A percentile compares a stretch with the other conserved stretches of the same genome.
These are phyloP conservation scores for Eucalyptus polybractea DNA, from an alignment of 345 rosid species.

Conservation along the genomic window DNA sequence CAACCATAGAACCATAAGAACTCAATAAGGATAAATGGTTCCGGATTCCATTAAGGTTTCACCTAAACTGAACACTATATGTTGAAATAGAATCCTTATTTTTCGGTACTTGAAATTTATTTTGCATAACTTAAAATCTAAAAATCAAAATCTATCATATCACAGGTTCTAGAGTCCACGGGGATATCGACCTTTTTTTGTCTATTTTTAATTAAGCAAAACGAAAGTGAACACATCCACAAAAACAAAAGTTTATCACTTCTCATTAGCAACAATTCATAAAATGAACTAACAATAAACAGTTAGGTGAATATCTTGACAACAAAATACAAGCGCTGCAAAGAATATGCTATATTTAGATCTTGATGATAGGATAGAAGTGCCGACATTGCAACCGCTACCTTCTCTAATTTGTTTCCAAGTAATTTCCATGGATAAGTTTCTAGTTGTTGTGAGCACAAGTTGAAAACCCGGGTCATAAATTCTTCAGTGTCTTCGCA, in stretches of 20 bases:
- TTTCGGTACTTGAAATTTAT: neutral
- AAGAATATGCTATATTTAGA: neutral
- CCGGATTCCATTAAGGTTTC: too few species aligned
- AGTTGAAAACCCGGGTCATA: neutral
- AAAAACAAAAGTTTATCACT: neutral
- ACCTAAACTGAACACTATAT: neutral
- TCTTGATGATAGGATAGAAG: neutral
- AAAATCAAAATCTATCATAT: too few species aligned
- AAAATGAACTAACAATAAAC: neutral
- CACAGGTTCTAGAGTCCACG: fast-evolving
- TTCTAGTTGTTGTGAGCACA: neutral
- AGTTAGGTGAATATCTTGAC: neutral
- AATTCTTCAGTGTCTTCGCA: neutral
- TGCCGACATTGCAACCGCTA: neutral
- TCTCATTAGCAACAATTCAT: neutral
- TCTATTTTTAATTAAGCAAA: neutral
- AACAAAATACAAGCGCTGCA: conserved; percentile 18
- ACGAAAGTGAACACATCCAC: neutral
- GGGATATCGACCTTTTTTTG: neutral
- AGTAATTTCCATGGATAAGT: neutral
- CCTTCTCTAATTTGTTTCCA: neutral
- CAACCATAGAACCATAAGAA: neutral
- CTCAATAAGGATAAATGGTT: neutral
- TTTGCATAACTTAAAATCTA: neutral
- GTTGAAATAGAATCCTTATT: neutral